A percentile compares a stretch with the other conserved stretches of the same genome.
Evolutionary conservation across 1,139 yeast species (phyloP).

Genomic region (Zygoascus sp.): DNA sequence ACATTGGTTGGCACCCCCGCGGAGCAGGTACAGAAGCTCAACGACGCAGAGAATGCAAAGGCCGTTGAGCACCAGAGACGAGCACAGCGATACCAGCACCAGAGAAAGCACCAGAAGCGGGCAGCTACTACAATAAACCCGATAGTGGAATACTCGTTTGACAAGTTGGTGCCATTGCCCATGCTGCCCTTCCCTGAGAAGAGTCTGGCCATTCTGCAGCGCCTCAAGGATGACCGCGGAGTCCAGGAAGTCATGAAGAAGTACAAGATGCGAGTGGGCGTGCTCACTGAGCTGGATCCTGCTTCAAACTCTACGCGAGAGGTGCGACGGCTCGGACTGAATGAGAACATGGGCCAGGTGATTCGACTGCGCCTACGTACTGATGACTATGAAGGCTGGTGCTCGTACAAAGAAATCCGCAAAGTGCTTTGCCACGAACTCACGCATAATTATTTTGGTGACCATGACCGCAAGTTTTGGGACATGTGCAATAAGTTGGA

Average conservation of each 20-base stretch:
- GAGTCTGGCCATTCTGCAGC: constrained; percentile 31
- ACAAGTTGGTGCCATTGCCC: constrained; percentile 32
- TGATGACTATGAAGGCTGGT: constrained; percentile 39
- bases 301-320: constrained; percentile 34
- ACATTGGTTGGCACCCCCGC: constrained; percentile 31
- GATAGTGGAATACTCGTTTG: constrained; percentile 31
- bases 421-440: constrained; percentile 40
- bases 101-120: constrained; percentile 17
- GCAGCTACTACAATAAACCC: constrained; percentile 10
- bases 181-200: constrained; percentile 33
- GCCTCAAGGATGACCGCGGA: constrained; percentile 36
- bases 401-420: constrained; percentile 35
- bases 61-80: constrained; percentile 23
- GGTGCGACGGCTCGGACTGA: constrained; percentile 34
- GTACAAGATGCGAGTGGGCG: constrained; percentile 36
- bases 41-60: constrained; percentile 27
- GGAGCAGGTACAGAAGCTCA: constrained; percentile 25
- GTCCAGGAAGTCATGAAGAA: constrained; percentile 36
- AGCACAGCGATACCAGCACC: constrained; percentile 16
- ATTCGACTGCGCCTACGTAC: constrained; percentile 39
- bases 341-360: constrained; percentile 36
- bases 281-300: constrained; percentile 40
- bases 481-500: constrained; percentile 34
- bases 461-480: constrained; percentile 39
- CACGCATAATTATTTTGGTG: constrained; percentile 37